Percentiles rank a stretch among this genome's conserved stretches.
These are phyloP conservation scores for Candida verbasci DNA, from an alignment of 805 yeast species.

Conservation along the genomic window DNA sequence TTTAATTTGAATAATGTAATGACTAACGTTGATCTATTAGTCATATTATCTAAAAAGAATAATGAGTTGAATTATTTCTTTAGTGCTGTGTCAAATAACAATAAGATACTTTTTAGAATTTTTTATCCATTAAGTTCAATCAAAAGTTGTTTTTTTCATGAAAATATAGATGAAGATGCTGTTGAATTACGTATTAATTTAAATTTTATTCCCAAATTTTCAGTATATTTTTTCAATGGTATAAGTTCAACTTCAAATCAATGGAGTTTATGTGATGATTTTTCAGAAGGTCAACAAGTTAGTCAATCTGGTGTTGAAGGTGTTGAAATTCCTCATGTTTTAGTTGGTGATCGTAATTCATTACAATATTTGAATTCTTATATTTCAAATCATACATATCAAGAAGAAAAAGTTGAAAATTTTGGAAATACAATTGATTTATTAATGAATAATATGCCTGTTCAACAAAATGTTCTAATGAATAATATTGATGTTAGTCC, in stretches of 20 bases:
- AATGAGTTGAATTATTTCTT: conserved; percentile 74
- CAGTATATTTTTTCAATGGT: conserved; percentile 65
- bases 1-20: conserved; percentile 57
- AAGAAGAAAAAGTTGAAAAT: neutral
- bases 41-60: conserved; percentile 67
- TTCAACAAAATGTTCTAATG: too few species aligned
- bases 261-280: conserved; percentile 82
- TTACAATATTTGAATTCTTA: conserved; percentile 51
- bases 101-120: conserved; percentile 66
- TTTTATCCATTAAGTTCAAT: conserved; percentile 66
- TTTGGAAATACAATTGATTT: conserved; percentile 1
- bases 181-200: conserved; percentile 48
- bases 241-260: conserved; percentile 52
- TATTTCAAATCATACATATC: conserved; percentile 29
- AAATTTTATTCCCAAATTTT: conserved; percentile 68
- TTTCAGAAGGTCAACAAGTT: conserved; percentile 80
- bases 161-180: conserved; percentile 38
- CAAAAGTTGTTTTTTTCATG: conserved; percentile 52
- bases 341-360: conserved; percentile 53
- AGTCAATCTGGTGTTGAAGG: conserved; percentile 62
- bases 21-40: conserved; percentile 65
- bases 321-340: conserved; percentile 53
- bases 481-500: too few species aligned
- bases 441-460: conserved; percentile 3
- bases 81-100: conserved; percentile 63